A percentile compares a stretch with the other conserved stretches of the same genome.
Evolutionary conservation across 2,329 filamentous ascomycete species (phyloP).

Genomic region (Colletotrichum siamense): DNA sequence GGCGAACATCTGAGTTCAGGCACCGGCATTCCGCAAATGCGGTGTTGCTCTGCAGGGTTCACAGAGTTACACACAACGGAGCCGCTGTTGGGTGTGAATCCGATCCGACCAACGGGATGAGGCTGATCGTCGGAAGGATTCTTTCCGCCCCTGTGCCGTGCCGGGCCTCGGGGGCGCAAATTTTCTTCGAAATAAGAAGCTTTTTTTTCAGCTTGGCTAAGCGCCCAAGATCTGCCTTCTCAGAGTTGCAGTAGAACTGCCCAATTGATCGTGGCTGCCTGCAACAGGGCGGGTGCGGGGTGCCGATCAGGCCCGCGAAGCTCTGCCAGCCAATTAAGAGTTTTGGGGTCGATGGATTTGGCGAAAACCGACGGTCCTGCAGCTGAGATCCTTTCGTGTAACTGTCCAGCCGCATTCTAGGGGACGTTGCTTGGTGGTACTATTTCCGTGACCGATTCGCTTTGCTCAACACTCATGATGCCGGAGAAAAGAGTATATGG

Average conservation of each 20-base stretch:
- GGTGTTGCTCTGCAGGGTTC: not conserved
- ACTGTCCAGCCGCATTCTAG: not conserved
- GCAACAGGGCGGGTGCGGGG: not conserved
- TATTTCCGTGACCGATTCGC: not conserved
- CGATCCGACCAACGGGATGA: not conserved
- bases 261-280: not conserved
- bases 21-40: not conserved
- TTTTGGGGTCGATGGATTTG: not conserved
- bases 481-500: not conserved
- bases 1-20: not conserved
- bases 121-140: not conserved
- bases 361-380: not conserved
- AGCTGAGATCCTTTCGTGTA: not conserved
- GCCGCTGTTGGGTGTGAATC: not conserved
- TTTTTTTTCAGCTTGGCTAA: not conserved
- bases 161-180: not conserved
- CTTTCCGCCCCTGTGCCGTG: not conserved
- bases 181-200: not conserved
- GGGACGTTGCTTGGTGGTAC: not conserved
- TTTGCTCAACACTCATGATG: not conserved
- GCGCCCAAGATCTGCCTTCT: not conserved
- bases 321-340: not conserved
- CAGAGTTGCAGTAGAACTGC: not conserved
- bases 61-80: not conserved
- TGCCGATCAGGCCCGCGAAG: not conserved